phyloP scores from a whole-genome alignment of 2,329 filamentous ascomycete species.

The Niveomyces coronatus region DNA sequence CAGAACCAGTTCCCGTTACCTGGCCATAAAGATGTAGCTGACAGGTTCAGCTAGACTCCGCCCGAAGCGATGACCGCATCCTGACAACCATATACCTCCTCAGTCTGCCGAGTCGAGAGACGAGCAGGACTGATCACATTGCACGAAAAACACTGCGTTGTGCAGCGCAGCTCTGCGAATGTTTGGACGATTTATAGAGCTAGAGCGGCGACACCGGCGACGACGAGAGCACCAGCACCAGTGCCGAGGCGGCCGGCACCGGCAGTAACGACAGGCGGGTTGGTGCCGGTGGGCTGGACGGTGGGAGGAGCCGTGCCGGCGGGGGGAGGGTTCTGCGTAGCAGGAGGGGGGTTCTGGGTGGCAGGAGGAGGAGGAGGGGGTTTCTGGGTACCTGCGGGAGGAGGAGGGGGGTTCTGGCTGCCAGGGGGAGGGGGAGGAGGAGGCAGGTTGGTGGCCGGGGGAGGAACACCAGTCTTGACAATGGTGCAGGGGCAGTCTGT shows the following conservation, averaged over 20 bases:
- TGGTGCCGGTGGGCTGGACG: constrained; percentile 7
- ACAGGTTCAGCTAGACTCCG: too few relatives aligned
- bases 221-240: constrained; percentile 25
- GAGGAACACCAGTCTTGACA: constrained; percentile 19
- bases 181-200: constrained; percentile 19
- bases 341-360: constrained; percentile 4
- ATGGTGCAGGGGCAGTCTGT: constrained; percentile 39
- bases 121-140: neutral
- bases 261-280: constrained; percentile 19
- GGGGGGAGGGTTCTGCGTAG: constrained; percentile 8
- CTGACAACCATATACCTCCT: too few relatives aligned
- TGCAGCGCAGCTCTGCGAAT: neutral
- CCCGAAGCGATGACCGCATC: too few relatives aligned
- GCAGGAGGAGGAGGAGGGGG: constrained; percentile 10
- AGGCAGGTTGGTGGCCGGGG: neutral
- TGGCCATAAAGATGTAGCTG: too few relatives aligned
- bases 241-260: constrained; percentile 27
- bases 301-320: too few relatives aligned
- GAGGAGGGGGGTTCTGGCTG: constrained; percentile 2
- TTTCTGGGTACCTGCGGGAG: constrained; percentile 8
- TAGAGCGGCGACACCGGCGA: constrained; percentile 29
- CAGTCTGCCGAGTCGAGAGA: too few relatives aligned
- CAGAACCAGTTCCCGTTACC: neutral
- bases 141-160: too few relatives aligned
- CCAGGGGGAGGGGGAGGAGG: constrained; percentile 3